These are phyloP conservation scores for Mycena vitilis DNA, from an alignment of 768 basidiomycete genomes.

Conservation along the genomic window DNA sequence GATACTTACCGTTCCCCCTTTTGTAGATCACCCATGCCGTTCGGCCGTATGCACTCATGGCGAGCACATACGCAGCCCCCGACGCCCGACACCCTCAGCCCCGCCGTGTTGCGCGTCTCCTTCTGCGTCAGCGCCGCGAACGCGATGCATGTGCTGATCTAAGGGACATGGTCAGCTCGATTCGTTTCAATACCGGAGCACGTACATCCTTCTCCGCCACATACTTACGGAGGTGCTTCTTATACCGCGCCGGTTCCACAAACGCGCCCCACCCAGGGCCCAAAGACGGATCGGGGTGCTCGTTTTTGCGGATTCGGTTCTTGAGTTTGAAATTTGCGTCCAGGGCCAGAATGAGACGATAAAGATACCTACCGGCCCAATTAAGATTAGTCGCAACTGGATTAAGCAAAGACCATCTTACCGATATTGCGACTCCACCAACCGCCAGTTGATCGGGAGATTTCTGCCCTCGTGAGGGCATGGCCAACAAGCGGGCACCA, in stretches of 20 bases:
- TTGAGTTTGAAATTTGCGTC: constrained; percentile 45
- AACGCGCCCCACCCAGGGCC: constrained; percentile 29
- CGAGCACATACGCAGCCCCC: constrained; percentile 33
- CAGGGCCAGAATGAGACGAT: constrained; percentile 37
- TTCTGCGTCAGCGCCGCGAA: constrained; percentile 37
- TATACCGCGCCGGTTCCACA: constrained; percentile 8
- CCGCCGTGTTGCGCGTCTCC: constrained; percentile 32
- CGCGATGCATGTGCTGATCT: constrained; percentile 36
- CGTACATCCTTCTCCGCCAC: constrained; percentile 23
- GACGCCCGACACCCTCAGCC: constrained; percentile 26
- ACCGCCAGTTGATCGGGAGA: constrained; percentile 34
- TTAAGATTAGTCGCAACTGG: background rate
- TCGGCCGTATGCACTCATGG: constrained; percentile 35
- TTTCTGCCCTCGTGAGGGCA: constrained; percentile 37
- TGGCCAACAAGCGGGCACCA: constrained; percentile 36
- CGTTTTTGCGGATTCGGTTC: constrained; percentile 18
- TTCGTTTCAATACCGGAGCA: background rate
- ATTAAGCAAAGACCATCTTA: background rate
- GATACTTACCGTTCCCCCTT: constrained; percentile 39
- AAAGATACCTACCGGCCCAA: constrained; percentile 33
- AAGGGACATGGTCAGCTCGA: background rate
- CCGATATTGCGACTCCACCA: constrained; percentile 13
- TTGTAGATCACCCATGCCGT: constrained; percentile 40
- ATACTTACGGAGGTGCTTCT: constrained; percentile 21
- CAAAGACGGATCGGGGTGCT: constrained; percentile 26